Conservation (phyloP, 1,284 basidiomycete genomes). For the Mycena sp. region DNA sequence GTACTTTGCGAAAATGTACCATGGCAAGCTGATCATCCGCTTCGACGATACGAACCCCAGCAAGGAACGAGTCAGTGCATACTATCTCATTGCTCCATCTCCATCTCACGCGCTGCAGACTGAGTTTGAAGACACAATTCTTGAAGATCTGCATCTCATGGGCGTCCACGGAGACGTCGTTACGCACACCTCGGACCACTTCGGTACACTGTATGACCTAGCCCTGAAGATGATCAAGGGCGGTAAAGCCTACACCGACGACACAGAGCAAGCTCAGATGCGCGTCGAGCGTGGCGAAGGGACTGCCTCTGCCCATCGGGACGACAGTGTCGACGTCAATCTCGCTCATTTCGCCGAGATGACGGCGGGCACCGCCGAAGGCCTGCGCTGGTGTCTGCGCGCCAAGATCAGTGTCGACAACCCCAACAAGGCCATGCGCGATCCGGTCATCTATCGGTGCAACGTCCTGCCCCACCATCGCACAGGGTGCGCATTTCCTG, state of each 20-base stretch:
- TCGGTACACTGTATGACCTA: conserved; percentile 87
- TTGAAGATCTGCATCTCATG: conserved; percentile 89
- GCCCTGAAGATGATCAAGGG: conserved; percentile 87
- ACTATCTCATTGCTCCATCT: conserved; percentile 1
- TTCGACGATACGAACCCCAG: conserved; percentile 99
- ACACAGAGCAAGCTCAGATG: conserved; percentile 73
- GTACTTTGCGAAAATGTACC: conserved; percentile 97
- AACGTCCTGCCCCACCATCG: conserved; percentile 92
- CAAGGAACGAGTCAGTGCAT: conserved; percentile 84
- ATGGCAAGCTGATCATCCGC: conserved; percentile 94
- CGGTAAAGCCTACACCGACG: conserved; percentile 95
- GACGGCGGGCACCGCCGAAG: conserved; percentile 85
- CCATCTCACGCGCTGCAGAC: conserved; percentile 53
- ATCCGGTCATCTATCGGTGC: conserved; percentile 98
- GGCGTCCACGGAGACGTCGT: conserved; percentile 86
- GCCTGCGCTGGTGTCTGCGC: conserved; percentile 92
- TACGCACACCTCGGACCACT: conserved; percentile 97
- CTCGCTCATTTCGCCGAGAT: conserved; percentile 91
- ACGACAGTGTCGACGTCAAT: conserved; percentile 87
- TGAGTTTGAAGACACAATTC: conserved; percentile 94
- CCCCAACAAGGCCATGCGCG: conserved; percentile 94
- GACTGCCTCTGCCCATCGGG: conserved; percentile 87
- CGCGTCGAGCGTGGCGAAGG: conserved; percentile 91
- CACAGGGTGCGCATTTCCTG: conserved; percentile 73
- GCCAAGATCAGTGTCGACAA: conserved; percentile 66